phyloP scores from a whole-genome alignment of 2,329 filamentous ascomycete genomes.

The Grosmannia huntii region DNA sequence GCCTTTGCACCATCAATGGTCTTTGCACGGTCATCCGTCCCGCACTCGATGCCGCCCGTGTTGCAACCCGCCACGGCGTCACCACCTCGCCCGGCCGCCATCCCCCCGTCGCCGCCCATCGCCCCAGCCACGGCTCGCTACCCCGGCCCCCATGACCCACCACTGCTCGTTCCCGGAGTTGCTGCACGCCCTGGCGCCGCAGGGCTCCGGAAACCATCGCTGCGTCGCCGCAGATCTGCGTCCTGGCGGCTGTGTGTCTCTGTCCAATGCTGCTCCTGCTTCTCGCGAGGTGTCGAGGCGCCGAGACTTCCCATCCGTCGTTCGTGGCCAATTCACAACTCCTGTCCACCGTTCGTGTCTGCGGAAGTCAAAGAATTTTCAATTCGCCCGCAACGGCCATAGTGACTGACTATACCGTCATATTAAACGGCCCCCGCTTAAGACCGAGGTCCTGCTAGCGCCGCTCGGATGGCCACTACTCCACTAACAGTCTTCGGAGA shows the following conservation, averaged over 20 bases:
- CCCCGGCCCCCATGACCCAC: background rate
- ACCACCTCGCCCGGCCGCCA: too few species aligned
- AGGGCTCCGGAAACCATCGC: slow-evolving; percentile 10
- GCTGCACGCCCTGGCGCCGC: slow-evolving; percentile 10
- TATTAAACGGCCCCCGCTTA: background rate
- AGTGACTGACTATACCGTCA: background rate
- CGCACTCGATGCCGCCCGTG: background rate
- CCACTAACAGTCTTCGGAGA: background rate
- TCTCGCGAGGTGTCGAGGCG: background rate
- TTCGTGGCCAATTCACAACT: background rate
- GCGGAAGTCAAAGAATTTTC: background rate
- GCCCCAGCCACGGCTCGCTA: background rate
- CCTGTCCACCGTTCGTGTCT: background rate
- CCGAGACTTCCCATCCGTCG: background rate
- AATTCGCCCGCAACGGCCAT: background rate
- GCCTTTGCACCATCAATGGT: too few species aligned
- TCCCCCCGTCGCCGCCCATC: background rate
- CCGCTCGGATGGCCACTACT: background rate
- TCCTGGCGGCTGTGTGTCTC: background rate
- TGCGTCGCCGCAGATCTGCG: background rate
- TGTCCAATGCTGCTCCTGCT: background rate
- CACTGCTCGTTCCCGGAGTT: slow-evolving; percentile 8
- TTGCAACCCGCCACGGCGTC: background rate
- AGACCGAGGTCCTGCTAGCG: slow-evolving; percentile 4
- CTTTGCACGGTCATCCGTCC: background rate